Evolutionary conservation across 192 early-diverging fungal species (phyloP), one percentile per base, ranked within the genome.

Genomic region (Blastocladiella britannica): DNA sequence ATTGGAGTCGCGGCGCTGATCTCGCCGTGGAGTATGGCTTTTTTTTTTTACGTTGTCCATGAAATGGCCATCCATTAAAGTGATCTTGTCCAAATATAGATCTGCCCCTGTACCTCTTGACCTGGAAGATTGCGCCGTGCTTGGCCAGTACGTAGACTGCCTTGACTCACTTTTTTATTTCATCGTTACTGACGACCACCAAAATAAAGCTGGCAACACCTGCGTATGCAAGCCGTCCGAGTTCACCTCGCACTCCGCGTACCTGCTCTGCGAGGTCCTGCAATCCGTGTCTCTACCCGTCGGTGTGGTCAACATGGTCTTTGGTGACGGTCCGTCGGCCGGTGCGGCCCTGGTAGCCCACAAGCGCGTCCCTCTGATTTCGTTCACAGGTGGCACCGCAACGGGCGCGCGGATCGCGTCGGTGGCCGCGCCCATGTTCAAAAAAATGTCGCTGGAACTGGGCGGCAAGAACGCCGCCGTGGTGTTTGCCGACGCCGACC

Each of bases 291-390:
- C 82, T 27, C 64, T 91, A 24, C 87, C 88, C 20, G 57, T 68
- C 26, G 86, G 89, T 31, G 89, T 91, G 7, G 68, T 87, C 58
- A 91, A 88, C 64, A 75, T 91, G 66, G 68, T 89, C n/a, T 82
- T 87, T 65, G 89, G 89, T 57, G 59, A 55, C 29, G 87, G 87
- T 28, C 60, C 60, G 23, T 61, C 59, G 20, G 83, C 82, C n/a
- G 87, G 85, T 6, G 72, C 70, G 55, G 72, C 82, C 7, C 74
- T 91, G 4, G 79, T 82, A 28, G 67, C 65, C 54, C 87, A 91
- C 64, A 65, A 61, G 29, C 72, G 76, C 51, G 81, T 89, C 31
- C 62, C 65, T 24, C 75, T 82, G 59, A 63, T 87, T 52, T 82
- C 86, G 4, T 88, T 91, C 62, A 91, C 87, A 7, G 87, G 83